These are phyloP conservation scores for Dothistroma pini DNA, from an alignment of 2,329 filamentous ascomycete genomes.

Conservation along the genomic window DNA sequence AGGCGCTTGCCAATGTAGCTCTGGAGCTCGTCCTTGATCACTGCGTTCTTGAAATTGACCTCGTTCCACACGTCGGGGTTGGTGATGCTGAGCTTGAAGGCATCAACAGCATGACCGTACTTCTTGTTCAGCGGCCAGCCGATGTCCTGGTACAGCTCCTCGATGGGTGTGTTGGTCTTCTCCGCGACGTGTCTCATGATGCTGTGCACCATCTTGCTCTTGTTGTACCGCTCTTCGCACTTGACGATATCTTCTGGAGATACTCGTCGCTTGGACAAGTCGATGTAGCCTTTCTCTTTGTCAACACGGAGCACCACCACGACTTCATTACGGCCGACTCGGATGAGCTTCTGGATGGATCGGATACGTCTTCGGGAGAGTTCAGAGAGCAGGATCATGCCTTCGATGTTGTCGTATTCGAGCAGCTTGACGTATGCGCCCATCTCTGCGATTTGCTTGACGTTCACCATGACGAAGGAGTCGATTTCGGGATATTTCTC, in stretches of 20 bases:
- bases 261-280: conserved; percentile 96
- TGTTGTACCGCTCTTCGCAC: conserved; percentile 99
- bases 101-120: conserved; percentile 93
- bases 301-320: conserved; percentile 98
- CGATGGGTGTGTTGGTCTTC: conserved; percentile 92
- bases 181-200: conserved; percentile 99
- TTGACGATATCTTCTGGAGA: conserved; percentile 97
- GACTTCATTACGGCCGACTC: conserved; percentile 96
- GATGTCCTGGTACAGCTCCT: conserved; percentile 89
- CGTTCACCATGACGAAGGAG: conserved; percentile 99
- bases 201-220: conserved; percentile 98
- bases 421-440: conserved; percentile 99
- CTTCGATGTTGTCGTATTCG: conserved; percentile 99
- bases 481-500: conserved; percentile 98
- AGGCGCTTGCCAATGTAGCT: conserved; percentile 96
- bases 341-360: conserved; percentile 98
- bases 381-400: conserved; percentile 99
- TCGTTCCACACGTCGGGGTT: conserved; percentile 97
- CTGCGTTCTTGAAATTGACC: conserved; percentile 79
- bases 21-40: conserved; percentile 84
- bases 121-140: conserved; percentile 98
- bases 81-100: conserved; percentile 98
- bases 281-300: conserved; percentile 99
- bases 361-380: conserved; percentile 96
- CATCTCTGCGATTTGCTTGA: conserved; percentile 99